phyloP scores from a whole-genome alignment of 2,329 filamentous ascomycete genomes.

The Trichoderma sp. region DNA sequence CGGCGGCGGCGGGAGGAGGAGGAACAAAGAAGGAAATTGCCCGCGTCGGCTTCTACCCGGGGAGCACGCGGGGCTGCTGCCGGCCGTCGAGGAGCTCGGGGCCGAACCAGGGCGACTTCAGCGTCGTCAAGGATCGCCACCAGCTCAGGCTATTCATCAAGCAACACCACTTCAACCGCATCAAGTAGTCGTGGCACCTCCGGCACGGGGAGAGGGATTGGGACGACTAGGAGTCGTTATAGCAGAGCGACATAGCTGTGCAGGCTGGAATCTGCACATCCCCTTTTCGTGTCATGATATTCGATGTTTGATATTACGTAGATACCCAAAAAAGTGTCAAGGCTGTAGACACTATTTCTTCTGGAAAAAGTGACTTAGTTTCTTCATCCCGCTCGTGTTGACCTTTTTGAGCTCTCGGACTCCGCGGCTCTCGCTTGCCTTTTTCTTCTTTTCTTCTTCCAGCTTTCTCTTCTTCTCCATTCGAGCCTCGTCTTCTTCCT shows the following conservation, averaged over 20 bases:
- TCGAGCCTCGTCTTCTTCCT: constrained; percentile 61
- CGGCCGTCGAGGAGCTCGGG: constrained; percentile 12
- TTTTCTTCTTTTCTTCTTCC: constrained; percentile 85
- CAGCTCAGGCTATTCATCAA: constrained; percentile 29
- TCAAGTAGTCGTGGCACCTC: constrained; percentile 32
- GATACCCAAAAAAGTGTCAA: constrained; percentile 29
- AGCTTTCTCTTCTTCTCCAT: constrained; percentile 80
- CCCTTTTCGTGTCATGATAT: constrained; percentile 10
- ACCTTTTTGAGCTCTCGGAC: constrained; percentile 84
- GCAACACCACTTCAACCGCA: constrained; percentile 28
- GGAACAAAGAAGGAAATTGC: constrained; percentile 40
- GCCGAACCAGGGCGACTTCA: constrained; percentile 28
- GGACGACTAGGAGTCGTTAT: constrained; percentile 33
- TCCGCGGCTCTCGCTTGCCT: constrained; percentile 68
- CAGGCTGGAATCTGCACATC: not conserved
- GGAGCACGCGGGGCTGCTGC: constrained; percentile 28
- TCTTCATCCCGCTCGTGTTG: constrained; percentile 91
- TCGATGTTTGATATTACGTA: constrained; percentile 21
- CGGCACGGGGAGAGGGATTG: constrained; percentile 34
- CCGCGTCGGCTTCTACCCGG: constrained; percentile 29
- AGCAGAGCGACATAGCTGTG: constrained; percentile 31
- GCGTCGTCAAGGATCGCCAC: constrained; percentile 24
- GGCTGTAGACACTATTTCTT: constrained; percentile 50
- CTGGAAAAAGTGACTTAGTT: constrained; percentile 90
- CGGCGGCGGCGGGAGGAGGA: constrained; percentile 62